Evolutionary conservation across 352 stramenopile genomes (phyloP).

Genomic region (Phytophthora crassamura): DNA sequence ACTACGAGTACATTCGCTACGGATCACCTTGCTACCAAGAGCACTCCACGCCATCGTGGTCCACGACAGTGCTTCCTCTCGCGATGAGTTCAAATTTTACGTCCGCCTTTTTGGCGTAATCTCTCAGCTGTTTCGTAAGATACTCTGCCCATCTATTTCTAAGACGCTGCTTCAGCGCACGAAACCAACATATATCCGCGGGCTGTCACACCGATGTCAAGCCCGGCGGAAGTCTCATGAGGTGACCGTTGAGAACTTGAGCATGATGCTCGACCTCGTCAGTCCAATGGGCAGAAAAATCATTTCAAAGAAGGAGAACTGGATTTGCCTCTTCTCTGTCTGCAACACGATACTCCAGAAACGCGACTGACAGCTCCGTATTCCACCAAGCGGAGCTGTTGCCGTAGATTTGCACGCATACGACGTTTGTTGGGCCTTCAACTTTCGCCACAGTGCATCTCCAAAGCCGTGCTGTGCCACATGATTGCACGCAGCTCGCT

Average conservation of each 20-base stretch:
- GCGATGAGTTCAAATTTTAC: too few species aligned
- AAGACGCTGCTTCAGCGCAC: not conserved
- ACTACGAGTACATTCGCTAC: too few species aligned
- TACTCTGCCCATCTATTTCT: too few species aligned
- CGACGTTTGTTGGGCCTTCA: not conserved
- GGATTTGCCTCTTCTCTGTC: not conserved
- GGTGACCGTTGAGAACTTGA: not conserved
- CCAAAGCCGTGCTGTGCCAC: conserved; percentile 6
- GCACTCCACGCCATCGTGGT: too few species aligned
- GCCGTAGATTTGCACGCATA: not conserved
- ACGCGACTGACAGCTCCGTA: not conserved
- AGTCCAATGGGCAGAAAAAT: conserved; percentile 6
- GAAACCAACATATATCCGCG: not conserved
- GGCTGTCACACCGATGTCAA: conserved; percentile 1
- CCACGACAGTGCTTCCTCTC: too few species aligned
- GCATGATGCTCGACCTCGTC: not conserved
- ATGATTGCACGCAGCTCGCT: conserved; percentile 6
- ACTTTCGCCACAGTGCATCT: not conserved
- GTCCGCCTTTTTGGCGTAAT: too few species aligned
- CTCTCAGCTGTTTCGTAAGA: too few species aligned
- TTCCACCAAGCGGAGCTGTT: not conserved
- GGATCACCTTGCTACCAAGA: too few species aligned
- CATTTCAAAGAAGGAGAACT: not conserved
- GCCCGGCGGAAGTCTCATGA: not conserved
- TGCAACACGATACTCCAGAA: conserved; percentile 3